Evolutionary conservation across 192 early-diverging fungal species (phyloP).

Genomic region (Coemansia sp.): DNA sequence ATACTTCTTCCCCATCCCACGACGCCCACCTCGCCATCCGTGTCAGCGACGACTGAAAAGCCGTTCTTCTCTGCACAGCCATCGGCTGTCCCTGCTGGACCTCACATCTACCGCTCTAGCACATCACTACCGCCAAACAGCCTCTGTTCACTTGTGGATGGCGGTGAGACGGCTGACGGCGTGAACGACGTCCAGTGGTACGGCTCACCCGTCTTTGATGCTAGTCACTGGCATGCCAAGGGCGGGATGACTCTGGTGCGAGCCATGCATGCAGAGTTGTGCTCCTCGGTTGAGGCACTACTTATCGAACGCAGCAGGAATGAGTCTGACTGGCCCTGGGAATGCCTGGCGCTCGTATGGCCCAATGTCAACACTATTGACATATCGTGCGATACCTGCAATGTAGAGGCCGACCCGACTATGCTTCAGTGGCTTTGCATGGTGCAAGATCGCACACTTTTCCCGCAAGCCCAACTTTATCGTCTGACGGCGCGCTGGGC

Average conservation of each 20-base stretch:
- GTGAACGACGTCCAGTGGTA: slow-evolving; percentile 21
- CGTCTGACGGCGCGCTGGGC: slow-evolving; percentile 45
- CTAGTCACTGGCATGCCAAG: slow-evolving; percentile 31
- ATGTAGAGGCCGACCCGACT: slow-evolving; percentile 29
- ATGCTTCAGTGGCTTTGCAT: slow-evolving; percentile 34
- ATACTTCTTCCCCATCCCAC: not conserved
- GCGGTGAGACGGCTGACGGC: not conserved
- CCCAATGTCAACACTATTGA: slow-evolving; percentile 31
- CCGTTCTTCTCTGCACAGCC: not conserved
- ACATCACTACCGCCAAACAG: not conserved
- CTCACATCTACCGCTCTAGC: not conserved
- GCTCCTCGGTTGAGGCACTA: slow-evolving; percentile 27
- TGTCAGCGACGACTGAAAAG: not conserved
- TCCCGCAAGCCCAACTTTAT: slow-evolving; percentile 34
- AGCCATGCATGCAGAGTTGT: slow-evolving; percentile 21
- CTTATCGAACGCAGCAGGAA: slow-evolving; percentile 8
- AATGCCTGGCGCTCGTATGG: slow-evolving; percentile 43
- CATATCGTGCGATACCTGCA: slow-evolving; percentile 30
- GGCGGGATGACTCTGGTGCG: slow-evolving; percentile 45
- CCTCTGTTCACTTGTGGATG: not conserved
- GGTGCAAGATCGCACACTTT: slow-evolving; percentile 29
- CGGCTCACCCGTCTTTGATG: slow-evolving; percentile 48
- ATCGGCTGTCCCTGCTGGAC: not conserved
- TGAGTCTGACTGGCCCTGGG: slow-evolving; percentile 26
- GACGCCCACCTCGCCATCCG: slow-evolving; percentile 5